Conservation (phyloP, 768 basidiomycete species). For the Terana coerulea region DNA sequence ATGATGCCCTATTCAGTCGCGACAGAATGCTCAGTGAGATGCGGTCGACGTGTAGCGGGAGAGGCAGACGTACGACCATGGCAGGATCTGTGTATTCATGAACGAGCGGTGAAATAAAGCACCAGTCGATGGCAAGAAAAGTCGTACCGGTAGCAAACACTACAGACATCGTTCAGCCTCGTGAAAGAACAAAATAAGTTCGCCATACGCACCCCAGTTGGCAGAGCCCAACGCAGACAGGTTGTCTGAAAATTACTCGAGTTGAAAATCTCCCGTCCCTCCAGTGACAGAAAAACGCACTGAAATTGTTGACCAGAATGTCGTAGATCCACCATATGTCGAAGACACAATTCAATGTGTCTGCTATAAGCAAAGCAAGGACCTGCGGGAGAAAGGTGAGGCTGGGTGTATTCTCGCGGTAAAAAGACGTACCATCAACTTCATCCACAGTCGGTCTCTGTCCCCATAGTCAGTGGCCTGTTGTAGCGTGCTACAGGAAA, state of each 20-base stretch:
- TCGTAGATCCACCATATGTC: slow-evolving; percentile 19
- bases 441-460: slow-evolving; percentile 15
- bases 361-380: slow-evolving; percentile 10
- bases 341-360: slow-evolving; percentile 17
- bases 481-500: no score
- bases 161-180: background rate
- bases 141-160: slow-evolving; percentile 12
- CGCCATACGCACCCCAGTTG: slow-evolving; percentile 10
- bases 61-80: slow-evolving; percentile 6
- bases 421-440: slow-evolving; percentile 9
- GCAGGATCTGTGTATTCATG: slow-evolving; percentile 5
- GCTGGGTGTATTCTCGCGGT: background rate
- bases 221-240: background rate
- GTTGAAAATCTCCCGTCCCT: no score
- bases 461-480: background rate
- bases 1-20: slow-evolving; percentile 11
- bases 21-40: background rate
- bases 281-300: no score
- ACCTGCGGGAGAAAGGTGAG: slow-evolving; percentile 9
- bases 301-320: slow-evolving; percentile 14
- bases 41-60: no score
- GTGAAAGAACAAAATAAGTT: background rate
- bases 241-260: background rate
- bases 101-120: background rate
- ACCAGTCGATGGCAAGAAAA: background rate